Base-by-base conservation (phyloP, 2,329 filamentous ascomycete species). In the Nigrograna mackinnonii region DNA sequence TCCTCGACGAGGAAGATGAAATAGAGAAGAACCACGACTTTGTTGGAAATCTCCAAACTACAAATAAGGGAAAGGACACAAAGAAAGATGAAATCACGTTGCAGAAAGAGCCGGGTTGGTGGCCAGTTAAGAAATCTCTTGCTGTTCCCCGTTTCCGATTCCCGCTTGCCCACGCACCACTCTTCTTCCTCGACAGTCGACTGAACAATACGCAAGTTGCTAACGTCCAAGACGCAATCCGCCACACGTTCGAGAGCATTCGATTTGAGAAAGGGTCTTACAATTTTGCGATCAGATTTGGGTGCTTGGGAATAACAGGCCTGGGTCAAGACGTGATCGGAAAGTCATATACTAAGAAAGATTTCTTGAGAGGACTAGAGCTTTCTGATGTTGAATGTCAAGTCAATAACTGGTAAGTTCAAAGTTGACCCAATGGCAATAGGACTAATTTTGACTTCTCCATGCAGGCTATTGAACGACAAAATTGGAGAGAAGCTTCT, bases 1-100 rank as follows among this genome's bases (percentile, higher is more conserved):
- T 66, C 7, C 48, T 66, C 2, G 63, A 67, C 37, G 44, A 52
- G 3, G 33, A 21, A 18, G 61, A 65, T 31, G 63, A 57, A 3
- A 34, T 47, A 11, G 33, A 58, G 24, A 11, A 11, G 11, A 12
- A 11, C 14, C 14, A 28, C 24, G 12, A 49, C 64, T 5, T 20
- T 47, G 1, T 43, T 63, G 3, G 38, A 53, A 13, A 22, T 34
- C 35, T 45, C 49, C n/a, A 49, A 53, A 28, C 0, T 7, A 22
- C 2, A n/a, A n/a, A n/a, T n/a, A n/a, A n/a, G n/a, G n/a, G n/a
- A n/a, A n/a, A n/a, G n/a, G n/a, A n/a, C n/a, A n/a, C n/a, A n/a
- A n/a, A n/a, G n/a, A n/a, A n/a, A n/a, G n/a, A n/a, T n/a, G n/a
- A n/a, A n/a, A n/a, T n/a, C n/a, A n/a, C n/a, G n/a, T n/a, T n/a